Evolutionary conservation across 352 stramenopile species (phyloP).

Genomic region (Phytophthora europaea): DNA sequence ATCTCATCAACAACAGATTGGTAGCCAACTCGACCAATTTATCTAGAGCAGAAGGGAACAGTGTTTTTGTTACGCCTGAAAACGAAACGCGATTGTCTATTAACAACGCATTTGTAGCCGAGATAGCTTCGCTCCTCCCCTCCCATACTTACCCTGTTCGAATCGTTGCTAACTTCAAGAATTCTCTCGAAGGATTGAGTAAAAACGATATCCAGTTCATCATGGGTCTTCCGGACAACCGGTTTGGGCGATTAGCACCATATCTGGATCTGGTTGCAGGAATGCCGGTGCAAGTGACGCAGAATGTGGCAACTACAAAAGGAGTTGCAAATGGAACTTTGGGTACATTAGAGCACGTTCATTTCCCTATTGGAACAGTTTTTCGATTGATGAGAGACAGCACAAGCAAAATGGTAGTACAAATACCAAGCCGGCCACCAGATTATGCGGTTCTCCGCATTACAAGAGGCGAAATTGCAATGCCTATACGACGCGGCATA

Average conservation of each 20-base stretch:
- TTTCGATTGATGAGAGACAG: slow-evolving; percentile 7
- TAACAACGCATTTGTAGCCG: background rate
- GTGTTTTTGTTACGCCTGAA: no score
- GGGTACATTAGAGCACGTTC: slow-evolving; percentile 3
- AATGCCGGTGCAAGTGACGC: slow-evolving; percentile 25
- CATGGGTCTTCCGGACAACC: slow-evolving; percentile 2
- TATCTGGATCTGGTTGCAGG: slow-evolving; percentile 21
- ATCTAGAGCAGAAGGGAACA: background rate
- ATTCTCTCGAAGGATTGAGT: background rate
- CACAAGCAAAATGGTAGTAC: background rate
- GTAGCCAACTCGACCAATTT: background rate
- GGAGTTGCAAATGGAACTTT: slow-evolving; percentile 15
- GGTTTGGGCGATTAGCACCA: slow-evolving; percentile 14
- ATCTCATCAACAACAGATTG: slow-evolving; percentile 3
- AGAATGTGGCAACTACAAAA: slow-evolving; percentile 13
- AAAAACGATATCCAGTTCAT: background rate
- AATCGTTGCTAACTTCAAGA: slow-evolving; percentile 4
- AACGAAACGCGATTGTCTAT: slow-evolving; percentile 4
- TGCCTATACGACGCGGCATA: background rate
- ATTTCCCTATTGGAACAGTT: background rate
- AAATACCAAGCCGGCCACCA: slow-evolving; percentile 7
- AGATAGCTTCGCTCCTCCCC: background rate
- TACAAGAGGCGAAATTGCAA: background rate
- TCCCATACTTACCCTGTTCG: background rate
- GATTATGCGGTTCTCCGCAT: background rate